Percentiles rank a stretch among this genome's conserved stretches.
These are phyloP conservation scores for Cryptosporidium andersoni DNA, from an alignment of 169 alveolate species.

Conservation along the genomic window DNA sequence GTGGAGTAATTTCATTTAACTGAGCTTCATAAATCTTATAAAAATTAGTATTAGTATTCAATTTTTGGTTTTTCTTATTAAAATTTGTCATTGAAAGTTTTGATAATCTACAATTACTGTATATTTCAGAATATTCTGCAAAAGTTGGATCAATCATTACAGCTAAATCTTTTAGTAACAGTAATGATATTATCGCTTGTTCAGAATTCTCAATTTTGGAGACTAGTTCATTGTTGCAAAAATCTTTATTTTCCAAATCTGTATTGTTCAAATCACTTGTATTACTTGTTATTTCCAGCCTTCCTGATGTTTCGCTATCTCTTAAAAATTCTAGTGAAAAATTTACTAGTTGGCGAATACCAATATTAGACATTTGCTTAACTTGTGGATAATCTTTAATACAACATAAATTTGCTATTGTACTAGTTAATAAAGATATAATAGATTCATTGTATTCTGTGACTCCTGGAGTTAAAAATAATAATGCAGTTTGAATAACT, in stretches of 20 bases:
- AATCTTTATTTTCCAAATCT: background rate
- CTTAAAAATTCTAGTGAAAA: slow-evolving; percentile 37
- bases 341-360: slow-evolving; percentile 19
- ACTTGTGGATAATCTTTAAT: slow-evolving; percentile 42
- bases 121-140: background rate
- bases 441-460: slow-evolving; percentile 49
- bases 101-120: too few relatives aligned
- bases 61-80: background rate
- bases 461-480: slow-evolving; percentile 57
- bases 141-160: slow-evolving; percentile 40
- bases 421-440: slow-evolving; percentile 40
- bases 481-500: slow-evolving; percentile 40
- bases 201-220: background rate
- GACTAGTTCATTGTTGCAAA: background rate
- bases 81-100: too few relatives aligned
- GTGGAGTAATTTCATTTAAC: slow-evolving; percentile 22
- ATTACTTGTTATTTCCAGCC: background rate
- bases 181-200: slow-evolving; percentile 12
- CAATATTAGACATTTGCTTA: slow-evolving; percentile 61
- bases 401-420: slow-evolving; percentile 31
- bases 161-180: slow-evolving; percentile 43
- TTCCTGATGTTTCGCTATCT: background rate
- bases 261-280: background rate
- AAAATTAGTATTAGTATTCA: background rate
- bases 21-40: background rate